Evolutionary conservation across 2,329 filamentous ascomycete genomes (phyloP).

Genomic region (Sporothrix sp.): DNA sequence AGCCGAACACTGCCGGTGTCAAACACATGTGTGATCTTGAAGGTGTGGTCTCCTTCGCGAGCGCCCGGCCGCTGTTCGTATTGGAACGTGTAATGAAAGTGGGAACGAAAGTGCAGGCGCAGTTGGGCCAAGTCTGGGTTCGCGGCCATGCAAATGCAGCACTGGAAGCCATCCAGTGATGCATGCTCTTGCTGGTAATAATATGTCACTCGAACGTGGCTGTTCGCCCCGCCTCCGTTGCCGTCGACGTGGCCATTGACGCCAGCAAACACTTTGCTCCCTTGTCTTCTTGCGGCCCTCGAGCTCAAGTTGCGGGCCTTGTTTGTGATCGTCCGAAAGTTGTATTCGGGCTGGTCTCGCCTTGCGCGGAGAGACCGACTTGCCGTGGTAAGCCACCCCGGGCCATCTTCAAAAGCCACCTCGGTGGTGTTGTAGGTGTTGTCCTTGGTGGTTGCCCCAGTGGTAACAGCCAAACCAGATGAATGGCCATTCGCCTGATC

Average conservation of each 20-base stretch:
- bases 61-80: conserved; percentile 28
- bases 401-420: conserved; percentile 21
- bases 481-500: conserved; percentile 13
- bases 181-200: conserved; percentile 35
- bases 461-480: neutral
- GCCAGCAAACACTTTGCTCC: neutral
- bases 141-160: conserved; percentile 39
- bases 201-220: conserved; percentile 38
- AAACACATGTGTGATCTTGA: conserved; percentile 29
- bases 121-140: conserved; percentile 40
- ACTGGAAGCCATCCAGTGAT: conserved; percentile 39
- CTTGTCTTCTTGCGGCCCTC: conserved; percentile 22
- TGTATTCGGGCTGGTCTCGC: conserved; percentile 43
- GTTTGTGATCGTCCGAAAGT: conserved; percentile 49
- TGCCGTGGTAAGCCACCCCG: conserved; percentile 37
- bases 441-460: conserved; percentile 21
- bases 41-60: conserved; percentile 23
- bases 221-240: conserved; percentile 17
- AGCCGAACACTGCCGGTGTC: conserved; percentile 15
- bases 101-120: conserved; percentile 38
- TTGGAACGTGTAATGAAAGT: conserved; percentile 35
- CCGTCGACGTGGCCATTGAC: conserved; percentile 22
- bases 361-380: conserved; percentile 41
- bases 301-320: conserved; percentile 44
- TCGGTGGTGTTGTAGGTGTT: conserved; percentile 20